Evolutionary conservation across 2,329 filamentous ascomycete species (phyloP).

Genomic region (Aspergillus udagawae): DNA sequence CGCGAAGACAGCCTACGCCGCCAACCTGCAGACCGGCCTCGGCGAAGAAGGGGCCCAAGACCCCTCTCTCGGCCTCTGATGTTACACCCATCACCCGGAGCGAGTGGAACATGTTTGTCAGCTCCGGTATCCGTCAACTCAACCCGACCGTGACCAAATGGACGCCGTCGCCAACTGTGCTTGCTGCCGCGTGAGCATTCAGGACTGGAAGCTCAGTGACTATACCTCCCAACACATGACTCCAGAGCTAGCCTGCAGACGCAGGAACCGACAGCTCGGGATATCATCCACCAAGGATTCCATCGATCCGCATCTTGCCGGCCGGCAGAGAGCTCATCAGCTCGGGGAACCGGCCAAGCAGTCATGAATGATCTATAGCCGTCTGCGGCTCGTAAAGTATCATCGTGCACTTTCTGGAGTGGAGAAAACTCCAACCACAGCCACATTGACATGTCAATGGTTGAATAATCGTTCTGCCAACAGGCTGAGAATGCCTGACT

Average conservation of each 20-base stretch:
- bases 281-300: not conserved
- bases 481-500: no score
- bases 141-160: constrained; percentile 35
- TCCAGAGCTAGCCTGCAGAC: not conserved
- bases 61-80: constrained; percentile 40
- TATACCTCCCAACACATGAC: not conserved
- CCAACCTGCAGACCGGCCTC: constrained; percentile 15
- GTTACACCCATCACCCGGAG: constrained; percentile 41
- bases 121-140: constrained; percentile 25
- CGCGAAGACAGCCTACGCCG: constrained; percentile 18
- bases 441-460: not conserved
- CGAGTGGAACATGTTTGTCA: constrained; percentile 40
- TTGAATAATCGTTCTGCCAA: not conserved
- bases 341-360: not conserved
- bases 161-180: constrained; percentile 33
- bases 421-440: not conserved
- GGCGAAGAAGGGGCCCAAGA: constrained; percentile 32
- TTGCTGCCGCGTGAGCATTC: constrained; percentile 23
- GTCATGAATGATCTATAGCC: not conserved
- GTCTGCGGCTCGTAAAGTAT: not conserved
- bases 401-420: not conserved
- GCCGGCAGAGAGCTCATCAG: no score
- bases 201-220: not conserved
- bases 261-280: not conserved
- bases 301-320: not conserved